Base-by-base conservation (phyloP, 2,329 filamentous ascomycete genomes). In the Tolypocladium amazonense region DNA sequence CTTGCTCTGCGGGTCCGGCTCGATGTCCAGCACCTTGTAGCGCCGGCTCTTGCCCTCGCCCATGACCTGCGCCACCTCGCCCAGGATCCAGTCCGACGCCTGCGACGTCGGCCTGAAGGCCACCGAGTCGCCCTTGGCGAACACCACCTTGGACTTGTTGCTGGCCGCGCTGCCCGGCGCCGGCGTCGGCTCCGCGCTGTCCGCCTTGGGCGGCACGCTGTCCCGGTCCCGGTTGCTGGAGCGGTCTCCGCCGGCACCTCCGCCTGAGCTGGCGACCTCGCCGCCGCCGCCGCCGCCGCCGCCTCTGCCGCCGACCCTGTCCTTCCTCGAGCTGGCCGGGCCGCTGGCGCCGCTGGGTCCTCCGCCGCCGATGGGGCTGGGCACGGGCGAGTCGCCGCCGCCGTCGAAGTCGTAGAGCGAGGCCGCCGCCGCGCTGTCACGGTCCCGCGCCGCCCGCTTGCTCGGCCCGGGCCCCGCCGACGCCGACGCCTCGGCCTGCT, bases 11-110 rank as follows among this genome's bases (percentile, higher is more conserved):
- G 83, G 84, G 67, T 91, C 89, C 1, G 89, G 88, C 69, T 91
- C 89, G 37, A 88, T 87, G 68, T 93, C 89, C 66, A 91, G 84
- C 30, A 92, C 89, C 71, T 88, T 88, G 75, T 92, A 92, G 53
- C 88, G 83, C 68, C 88, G 81, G 69, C 85, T 88, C 71, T 91
- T 92, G 58, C 88, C 88, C 62, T 92, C 88, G 18, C 88, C 89
- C 58, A 85, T 80, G 18, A 93, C 87, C 58, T 84, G 83, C 62
- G 88, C 88, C 57, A 93, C 90, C 61, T 88, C 88, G 57, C 89
- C 90, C 56, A 92, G 82, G 59, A 92, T 92, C 79, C 86, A 89
- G 65, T 88, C 86, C 4, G 73, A 69, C 25, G 68, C 65, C 73
- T 76, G 69, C 9, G 74, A 86, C 1, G 84, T 87, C 1, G 84